Percentiles rank a stretch among this genome's conserved stretches.
Evolutionary conservation across 225 moss, liverwort and hornwort species (phyloP).

Genomic region (Takakia lepidozioides): DNA sequence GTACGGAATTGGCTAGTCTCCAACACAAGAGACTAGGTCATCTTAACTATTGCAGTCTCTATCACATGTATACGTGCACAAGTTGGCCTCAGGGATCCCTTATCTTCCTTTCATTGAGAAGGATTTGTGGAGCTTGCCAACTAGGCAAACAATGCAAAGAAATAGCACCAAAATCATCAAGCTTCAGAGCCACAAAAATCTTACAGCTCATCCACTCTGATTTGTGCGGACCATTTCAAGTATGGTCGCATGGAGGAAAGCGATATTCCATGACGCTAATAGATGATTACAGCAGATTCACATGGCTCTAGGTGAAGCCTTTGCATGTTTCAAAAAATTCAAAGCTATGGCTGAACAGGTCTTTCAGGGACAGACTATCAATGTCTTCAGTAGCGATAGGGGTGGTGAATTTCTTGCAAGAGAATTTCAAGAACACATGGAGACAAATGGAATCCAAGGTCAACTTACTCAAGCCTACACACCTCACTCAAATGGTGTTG

Average conservation of each 20-base stretch:
- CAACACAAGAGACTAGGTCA: background rate
- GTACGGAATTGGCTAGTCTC: background rate
- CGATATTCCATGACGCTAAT: background rate
- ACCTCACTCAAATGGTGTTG: conserved; percentile 1
- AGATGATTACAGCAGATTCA: background rate
- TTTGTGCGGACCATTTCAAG: background rate
- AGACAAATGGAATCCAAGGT: background rate
- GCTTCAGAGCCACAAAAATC: too few relatives aligned
- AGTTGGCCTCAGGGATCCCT: background rate
- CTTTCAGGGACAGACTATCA: background rate
- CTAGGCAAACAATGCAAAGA: background rate
- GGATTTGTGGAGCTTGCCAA: background rate
- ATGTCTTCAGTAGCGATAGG: background rate
- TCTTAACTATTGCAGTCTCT: background rate
- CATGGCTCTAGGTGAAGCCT: background rate
- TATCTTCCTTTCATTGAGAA: background rate
- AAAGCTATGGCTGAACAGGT: background rate
- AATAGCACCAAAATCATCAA: background rate
- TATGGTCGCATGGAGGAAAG: background rate
- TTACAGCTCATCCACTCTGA: background rate
- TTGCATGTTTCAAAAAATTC: background rate
- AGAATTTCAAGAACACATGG: background rate
- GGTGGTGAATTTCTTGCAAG: background rate
- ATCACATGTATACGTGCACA: background rate
- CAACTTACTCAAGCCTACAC: conserved; percentile 2